Evolutionary conservation across 768 basidiomycete genomes (phyloP).

Genomic region (Ramaria rubella): DNA sequence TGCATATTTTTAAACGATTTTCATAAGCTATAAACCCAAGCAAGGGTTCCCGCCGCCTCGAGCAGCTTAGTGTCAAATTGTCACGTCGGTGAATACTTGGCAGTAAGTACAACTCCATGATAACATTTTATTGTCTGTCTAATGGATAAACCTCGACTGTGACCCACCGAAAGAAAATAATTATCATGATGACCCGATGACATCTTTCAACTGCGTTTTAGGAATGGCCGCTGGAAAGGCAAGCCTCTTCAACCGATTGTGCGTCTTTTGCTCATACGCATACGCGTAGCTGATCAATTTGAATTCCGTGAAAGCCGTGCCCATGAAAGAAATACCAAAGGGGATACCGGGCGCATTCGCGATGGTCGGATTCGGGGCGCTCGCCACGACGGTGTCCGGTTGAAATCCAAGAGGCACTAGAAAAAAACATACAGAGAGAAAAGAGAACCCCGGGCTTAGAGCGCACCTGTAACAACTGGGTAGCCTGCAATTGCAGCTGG

Average conservation of each 20-base stretch:
- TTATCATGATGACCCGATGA: conserved; percentile 13
- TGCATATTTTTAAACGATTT: too few species aligned
- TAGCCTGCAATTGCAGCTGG: conserved; percentile 54
- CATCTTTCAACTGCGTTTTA: conserved; percentile 25
- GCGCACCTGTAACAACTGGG: conserved; percentile 53
- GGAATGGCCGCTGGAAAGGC: conserved; percentile 28
- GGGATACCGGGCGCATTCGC: conserved; percentile 44
- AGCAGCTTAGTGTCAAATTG: too few species aligned
- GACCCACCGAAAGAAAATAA: neutral
- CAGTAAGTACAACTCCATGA: too few species aligned
- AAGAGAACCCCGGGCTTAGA: neutral
- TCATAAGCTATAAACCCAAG: too few species aligned
- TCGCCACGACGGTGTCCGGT: conserved; percentile 33
- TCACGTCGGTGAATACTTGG: too few species aligned
- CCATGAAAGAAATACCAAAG: conserved; percentile 56
- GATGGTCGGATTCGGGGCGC: conserved; percentile 32
- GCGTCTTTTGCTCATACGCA: conserved; percentile 47
- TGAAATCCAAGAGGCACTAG: conserved; percentile 57
- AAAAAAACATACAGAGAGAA: neutral
- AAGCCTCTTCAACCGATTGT: conserved; percentile 23
- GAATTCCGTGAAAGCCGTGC: conserved; percentile 56
- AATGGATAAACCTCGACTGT: too few species aligned
- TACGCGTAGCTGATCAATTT: conserved; percentile 51
- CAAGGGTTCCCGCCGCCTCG: too few species aligned
- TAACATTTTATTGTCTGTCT: too few species aligned